Evolutionary conservation across 2,329 filamentous ascomycete genomes (phyloP).

Genomic region (Hymenoscyphus scutula): DNA sequence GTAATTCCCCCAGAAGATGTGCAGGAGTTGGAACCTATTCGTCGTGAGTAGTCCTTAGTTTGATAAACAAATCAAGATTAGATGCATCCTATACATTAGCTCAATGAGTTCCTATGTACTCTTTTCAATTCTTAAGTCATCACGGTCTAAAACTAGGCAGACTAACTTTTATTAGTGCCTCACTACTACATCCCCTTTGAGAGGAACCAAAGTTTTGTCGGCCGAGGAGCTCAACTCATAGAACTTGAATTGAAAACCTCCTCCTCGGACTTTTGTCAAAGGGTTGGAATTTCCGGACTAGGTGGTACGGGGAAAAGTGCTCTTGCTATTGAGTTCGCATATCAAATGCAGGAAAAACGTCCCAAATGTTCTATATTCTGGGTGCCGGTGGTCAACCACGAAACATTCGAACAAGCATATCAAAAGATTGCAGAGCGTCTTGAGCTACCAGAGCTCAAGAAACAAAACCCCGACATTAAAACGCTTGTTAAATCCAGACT

Average conservation of each 20-base stretch:
- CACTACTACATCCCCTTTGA: background rate
- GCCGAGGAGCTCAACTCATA: background rate
- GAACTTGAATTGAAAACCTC: background rate
- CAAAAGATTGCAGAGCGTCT: background rate
- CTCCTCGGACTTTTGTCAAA: background rate
- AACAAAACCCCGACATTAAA: background rate
- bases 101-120: no score
- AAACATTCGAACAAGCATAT: constrained; percentile 3
- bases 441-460: background rate
- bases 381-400: background rate
- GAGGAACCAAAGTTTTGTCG: background rate
- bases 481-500: background rate
- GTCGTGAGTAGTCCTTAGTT: no score
- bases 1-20: no score
- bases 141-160: no score
- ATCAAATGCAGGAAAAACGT: background rate
- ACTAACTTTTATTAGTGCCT: no score
- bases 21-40: no score
- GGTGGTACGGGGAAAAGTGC: constrained; percentile 4
- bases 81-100: no score
- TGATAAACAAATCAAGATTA: no score
- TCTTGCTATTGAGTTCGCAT: background rate
- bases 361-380: constrained; percentile 3
- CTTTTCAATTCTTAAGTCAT: no score
- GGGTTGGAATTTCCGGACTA: background rate